A percentile compares a stretch with the other conserved stretches of the same genome.
These are phyloP conservation scores for Lasiodiplodia gonubiensis DNA, from an alignment of 2,329 filamentous ascomycete species.

Conservation along the genomic window DNA sequence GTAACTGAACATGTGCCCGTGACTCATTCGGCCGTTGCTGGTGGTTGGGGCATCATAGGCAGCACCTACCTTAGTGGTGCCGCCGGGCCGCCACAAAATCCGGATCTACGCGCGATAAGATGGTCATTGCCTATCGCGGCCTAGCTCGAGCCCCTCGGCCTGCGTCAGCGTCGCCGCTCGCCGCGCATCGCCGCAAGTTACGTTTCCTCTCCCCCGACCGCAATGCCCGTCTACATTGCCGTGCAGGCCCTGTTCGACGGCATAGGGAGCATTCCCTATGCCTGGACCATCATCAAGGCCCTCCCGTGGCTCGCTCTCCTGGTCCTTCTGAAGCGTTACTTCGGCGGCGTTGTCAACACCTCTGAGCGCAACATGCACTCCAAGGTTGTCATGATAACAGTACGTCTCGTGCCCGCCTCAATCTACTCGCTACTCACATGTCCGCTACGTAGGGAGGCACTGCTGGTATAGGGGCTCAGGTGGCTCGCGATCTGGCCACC, in stretches of 20 bases:
- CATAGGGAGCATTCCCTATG: conserved; percentile 59
- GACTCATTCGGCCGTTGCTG: too few species aligned
- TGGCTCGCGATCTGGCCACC: conserved; percentile 74
- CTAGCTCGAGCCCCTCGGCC: conserved; percentile 12
- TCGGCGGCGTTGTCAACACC: conserved; percentile 73
- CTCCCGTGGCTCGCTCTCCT: conserved; percentile 59
- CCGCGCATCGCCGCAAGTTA: conserved; percentile 20
- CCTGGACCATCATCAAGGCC: conserved; percentile 59
- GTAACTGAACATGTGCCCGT: too few species aligned
- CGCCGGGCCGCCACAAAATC: conserved; percentile 4
- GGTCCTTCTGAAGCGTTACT: conserved; percentile 73
- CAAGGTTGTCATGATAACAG: conserved; percentile 91
- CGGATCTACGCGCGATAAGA: conserved; percentile 7
- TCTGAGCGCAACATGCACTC: conserved; percentile 88
- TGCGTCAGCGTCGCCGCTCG: conserved; percentile 15
- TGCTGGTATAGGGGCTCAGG: conserved; percentile 83
- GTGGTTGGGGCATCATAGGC: not conserved
- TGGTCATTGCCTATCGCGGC: not conserved
- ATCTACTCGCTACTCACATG: conserved; percentile 34
- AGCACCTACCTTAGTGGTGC: not conserved
- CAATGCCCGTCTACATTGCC: conserved; percentile 68
- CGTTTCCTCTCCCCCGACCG: conserved; percentile 30
- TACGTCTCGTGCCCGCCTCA: conserved; percentile 44
- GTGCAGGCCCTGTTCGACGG: conserved; percentile 61
- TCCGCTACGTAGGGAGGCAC: conserved; percentile 71